phyloP scores from a whole-genome alignment of 306 rosid species.

The Prunus mira region DNA sequence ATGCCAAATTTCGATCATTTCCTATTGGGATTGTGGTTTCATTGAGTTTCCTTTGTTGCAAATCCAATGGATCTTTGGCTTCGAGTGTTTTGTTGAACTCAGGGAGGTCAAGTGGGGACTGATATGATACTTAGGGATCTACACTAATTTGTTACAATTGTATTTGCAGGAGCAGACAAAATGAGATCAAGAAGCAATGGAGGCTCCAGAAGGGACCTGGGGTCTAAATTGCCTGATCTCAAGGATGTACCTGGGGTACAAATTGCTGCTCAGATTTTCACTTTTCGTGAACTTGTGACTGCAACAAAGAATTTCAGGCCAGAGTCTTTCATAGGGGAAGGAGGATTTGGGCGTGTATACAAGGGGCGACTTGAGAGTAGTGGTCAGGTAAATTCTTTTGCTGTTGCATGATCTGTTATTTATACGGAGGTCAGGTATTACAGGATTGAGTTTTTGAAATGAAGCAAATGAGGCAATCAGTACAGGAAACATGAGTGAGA shows the following conservation, averaged over 20 bases:
- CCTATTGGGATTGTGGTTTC: slow-evolving; percentile 16
- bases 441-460: background rate
- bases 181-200: slow-evolving; percentile 60
- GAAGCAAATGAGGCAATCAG: background rate
- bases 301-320: slow-evolving; percentile 82
- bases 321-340: slow-evolving; percentile 86
- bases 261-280: slow-evolving; percentile 84
- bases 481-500: background rate
- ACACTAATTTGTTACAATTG: slow-evolving; percentile 19
- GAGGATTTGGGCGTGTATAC: slow-evolving; percentile 93
- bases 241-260: slow-evolving; percentile 61
- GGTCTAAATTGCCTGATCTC: slow-evolving; percentile 40
- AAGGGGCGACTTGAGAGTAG: slow-evolving; percentile 80
- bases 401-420: background rate
- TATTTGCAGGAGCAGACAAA: slow-evolving; percentile 59
- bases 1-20: slow-evolving; percentile 4
- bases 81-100: background rate
- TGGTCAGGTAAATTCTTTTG: slow-evolving; percentile 56
- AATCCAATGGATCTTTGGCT: background rate
- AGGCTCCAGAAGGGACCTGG: slow-evolving; percentile 43
- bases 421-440: background rate
- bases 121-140: slow-evolving; percentile 22
- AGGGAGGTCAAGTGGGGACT: background rate
- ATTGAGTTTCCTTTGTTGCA: slow-evolving; percentile 12
- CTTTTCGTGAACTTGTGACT: slow-evolving; percentile 77